Evolutionary conservation across 73 alveolate genomes (phyloP).

Genomic region (Stentor roeselii): DNA sequence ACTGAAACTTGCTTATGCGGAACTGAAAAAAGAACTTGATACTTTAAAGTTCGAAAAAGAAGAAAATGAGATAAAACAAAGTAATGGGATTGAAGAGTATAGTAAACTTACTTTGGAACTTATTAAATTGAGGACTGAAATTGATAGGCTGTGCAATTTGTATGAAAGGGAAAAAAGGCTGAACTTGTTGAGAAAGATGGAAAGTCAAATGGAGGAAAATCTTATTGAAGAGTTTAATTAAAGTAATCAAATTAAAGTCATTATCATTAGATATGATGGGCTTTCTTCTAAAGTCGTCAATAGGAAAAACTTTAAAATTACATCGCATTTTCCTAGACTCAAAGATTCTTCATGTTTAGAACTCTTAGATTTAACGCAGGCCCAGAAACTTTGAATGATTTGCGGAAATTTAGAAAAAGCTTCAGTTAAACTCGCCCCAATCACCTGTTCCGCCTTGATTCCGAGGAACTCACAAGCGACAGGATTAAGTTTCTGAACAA

Average conservation of each 20-base stretch:
- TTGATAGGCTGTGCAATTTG: background rate
- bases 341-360: background rate
- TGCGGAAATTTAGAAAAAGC: background rate
- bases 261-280: background rate
- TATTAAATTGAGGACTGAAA: background rate
- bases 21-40: background rate
- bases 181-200: background rate
- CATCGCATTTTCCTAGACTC: background rate
- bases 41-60: background rate
- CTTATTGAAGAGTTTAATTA: background rate
- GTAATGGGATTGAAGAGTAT: background rate
- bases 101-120: background rate
- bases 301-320: background rate
- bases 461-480: background rate
- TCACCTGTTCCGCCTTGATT: background rate
- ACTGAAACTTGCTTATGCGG: background rate
- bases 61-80: background rate
- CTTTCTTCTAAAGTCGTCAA: background rate
- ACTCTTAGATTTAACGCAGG: background rate
- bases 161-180: background rate
- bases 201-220: background rate
- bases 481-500: background rate
- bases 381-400: background rate
- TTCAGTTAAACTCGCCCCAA: conserved; percentile 16
- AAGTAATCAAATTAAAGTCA: background rate